Evolutionary conservation across 208 protist genomes (phyloP).

Genomic region (Acanthamoeba lugdunensis): DNA sequence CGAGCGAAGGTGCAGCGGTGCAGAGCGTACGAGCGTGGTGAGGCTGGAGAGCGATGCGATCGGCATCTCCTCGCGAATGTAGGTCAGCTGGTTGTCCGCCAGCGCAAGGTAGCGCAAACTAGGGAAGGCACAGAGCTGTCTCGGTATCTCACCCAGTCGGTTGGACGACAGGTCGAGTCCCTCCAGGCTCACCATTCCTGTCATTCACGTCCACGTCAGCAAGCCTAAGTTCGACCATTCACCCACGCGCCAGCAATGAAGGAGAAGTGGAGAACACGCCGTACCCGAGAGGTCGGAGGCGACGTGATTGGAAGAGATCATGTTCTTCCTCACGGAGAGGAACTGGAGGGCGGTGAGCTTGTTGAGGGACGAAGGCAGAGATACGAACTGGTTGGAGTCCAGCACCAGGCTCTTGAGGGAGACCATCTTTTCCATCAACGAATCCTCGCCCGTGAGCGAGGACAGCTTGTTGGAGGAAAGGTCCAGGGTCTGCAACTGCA

Average conservation of each 20-base stretch:
- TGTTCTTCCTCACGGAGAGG: slow-evolving; percentile 21
- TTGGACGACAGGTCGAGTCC: slow-evolving; percentile 57
- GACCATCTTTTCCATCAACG: slow-evolving; percentile 14
- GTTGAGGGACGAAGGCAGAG: slow-evolving; percentile 28
- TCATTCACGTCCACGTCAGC: not conserved
- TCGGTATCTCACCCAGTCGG: slow-evolving; percentile 39
- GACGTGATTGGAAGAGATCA: slow-evolving; percentile 47
- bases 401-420: slow-evolving; percentile 47
- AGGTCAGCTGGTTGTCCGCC: slow-evolving; percentile 56
- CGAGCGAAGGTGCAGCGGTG: no score
- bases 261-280: not conserved
- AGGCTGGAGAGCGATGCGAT: slow-evolving; percentile 16
- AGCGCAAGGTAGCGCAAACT: not conserved
- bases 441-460: not conserved
- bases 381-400: slow-evolving; percentile 50
- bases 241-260: not conserved
- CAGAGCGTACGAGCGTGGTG: not conserved
- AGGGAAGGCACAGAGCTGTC: slow-evolving; percentile 13
- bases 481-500: slow-evolving; percentile 27
- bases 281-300: slow-evolving; percentile 33
- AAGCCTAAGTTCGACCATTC: no score
- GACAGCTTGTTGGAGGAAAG: slow-evolving; percentile 49
- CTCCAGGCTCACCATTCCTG: slow-evolving; percentile 51
- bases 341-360: slow-evolving; percentile 65
- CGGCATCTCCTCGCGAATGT: slow-evolving; percentile 49